These are phyloP conservation scores for Lipomyces oligophaga DNA, from an alignment of 805 yeast genomes.

Conservation along the genomic window DNA sequence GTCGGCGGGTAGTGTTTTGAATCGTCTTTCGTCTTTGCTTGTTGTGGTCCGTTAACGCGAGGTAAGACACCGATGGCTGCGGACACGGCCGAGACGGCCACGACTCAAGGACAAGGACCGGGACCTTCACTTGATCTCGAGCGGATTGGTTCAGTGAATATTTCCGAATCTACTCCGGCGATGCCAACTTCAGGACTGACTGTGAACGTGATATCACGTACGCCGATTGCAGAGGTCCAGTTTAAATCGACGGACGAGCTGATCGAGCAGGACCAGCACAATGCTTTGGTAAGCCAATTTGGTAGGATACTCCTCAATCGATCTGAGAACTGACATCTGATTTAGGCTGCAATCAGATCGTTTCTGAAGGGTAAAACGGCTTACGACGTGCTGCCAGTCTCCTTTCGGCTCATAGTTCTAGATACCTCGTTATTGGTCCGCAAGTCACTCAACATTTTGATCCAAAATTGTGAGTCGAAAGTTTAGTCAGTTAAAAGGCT, in stretches of 20 bases:
- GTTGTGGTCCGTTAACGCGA: too few relatives aligned
- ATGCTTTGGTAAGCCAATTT: slow-evolving; percentile 27
- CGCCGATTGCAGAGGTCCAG: slow-evolving; percentile 18
- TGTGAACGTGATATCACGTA: too few relatives aligned
- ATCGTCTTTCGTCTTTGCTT: too few relatives aligned
- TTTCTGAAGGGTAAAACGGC: slow-evolving; percentile 88
- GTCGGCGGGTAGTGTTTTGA: too few relatives aligned
- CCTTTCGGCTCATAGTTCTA: slow-evolving; percentile 85
- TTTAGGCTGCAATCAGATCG: slow-evolving; percentile 63
- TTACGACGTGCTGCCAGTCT: slow-evolving; percentile 93
- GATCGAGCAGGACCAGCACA: slow-evolving; percentile 23
- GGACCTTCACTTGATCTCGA: too few relatives aligned
- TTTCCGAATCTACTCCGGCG: too few relatives aligned
- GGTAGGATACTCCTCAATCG: neutral
- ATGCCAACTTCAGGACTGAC: too few relatives aligned
- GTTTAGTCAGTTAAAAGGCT: neutral
- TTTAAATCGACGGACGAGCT: slow-evolving; percentile 20
- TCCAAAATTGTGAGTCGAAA: slow-evolving; percentile 60
- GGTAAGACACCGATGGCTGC: too few relatives aligned
- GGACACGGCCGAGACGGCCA: too few relatives aligned
- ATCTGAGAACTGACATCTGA: neutral
- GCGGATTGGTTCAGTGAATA: too few relatives aligned
- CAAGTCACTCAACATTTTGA: slow-evolving; percentile 79
- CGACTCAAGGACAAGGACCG: too few relatives aligned
- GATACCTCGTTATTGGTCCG: slow-evolving; percentile 89